Percentiles rank a stretch among this genome's conserved stretches.
Conservation (phyloP, 352 stramenopile species). For the Thalassiosira sp. region DNA sequence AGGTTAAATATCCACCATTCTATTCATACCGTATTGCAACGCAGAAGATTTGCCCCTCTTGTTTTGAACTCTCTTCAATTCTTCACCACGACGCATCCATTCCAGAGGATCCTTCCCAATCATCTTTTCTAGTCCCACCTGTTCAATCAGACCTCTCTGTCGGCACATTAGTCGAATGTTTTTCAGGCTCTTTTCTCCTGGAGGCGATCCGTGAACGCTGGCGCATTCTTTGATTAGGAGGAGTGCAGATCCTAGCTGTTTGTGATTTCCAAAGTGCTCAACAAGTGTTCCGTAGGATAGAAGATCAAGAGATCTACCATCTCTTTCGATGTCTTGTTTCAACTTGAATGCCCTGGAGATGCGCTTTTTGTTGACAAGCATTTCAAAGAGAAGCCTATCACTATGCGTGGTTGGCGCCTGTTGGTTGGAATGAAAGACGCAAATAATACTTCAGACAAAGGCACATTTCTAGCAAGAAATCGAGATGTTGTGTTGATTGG, state of each 20-base stretch:
- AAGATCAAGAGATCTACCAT: slow-evolving; percentile 72
- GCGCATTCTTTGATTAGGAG: slow-evolving; percentile 83
- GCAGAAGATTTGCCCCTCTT: slow-evolving; percentile 47
- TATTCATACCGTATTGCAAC: slow-evolving; percentile 53
- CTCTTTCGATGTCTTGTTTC: slow-evolving; percentile 73
- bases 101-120: slow-evolving; percentile 75
- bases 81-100: slow-evolving; percentile 72
- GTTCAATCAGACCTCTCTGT: slow-evolving; percentile 55
- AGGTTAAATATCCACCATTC: slow-evolving; percentile 56
- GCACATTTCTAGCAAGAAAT: slow-evolving; percentile 8
- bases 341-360: slow-evolving; percentile 72
- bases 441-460: slow-evolving; percentile 9
- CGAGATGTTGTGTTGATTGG: neutral
- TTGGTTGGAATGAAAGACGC: slow-evolving; percentile 20
- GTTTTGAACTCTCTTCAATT: slow-evolving; percentile 51
- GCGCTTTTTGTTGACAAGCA: slow-evolving; percentile 79
- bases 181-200: slow-evolving; percentile 72
- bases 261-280: slow-evolving; percentile 71
- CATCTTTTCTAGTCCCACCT: slow-evolving; percentile 63
- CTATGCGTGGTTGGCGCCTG: slow-evolving; percentile 75
- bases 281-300: slow-evolving; percentile 75
- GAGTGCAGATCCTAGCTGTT: slow-evolving; percentile 78
- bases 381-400: slow-evolving; percentile 79
- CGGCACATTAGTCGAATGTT: slow-evolving; percentile 60
- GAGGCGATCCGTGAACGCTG: slow-evolving; percentile 61